Evolutionary conservation across 805 yeast genomes (phyloP), one percentile per base, ranked within the genome.

Genomic region (Cyberlindnera mrakii): DNA sequence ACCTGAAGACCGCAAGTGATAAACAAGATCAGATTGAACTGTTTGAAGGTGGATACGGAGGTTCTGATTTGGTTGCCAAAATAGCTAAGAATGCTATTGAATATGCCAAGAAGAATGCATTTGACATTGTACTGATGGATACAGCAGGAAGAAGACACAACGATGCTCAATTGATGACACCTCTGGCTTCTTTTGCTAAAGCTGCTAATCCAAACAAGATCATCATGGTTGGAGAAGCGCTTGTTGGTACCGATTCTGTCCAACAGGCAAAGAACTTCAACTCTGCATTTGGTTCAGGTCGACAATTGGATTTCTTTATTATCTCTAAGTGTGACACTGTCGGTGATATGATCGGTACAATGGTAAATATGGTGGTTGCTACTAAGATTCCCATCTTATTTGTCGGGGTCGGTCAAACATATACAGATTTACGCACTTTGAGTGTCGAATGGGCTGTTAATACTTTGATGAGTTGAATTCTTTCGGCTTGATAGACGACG

Each of bases 141-240:
- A 91, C 99, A 4, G 99, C 99, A 0, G 99, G 99, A 35, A 78
- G 99, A 68, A 80, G 98, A 43, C 99, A 93, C 59, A 88, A 91
- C 52, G 97, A 93, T 62, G 84, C 93, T 15, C 81, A 91, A 45
- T 72, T 91, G 49, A 91, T 91, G 99, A 91, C 96, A 0, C 96
- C 97, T 7, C 68, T 91, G 51, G 95, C 89, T 53, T 87, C 91
- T 43, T 91, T 91, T 63, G 98, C 97, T 15, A 88, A 85, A 55
- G 90, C 95, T 39, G 98, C 98, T 3, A 75, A 87, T 39, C 99
- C 98, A 0, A 93, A 91, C 65, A 91, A 87, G 62, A 91, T 91
- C 55, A 90, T 91, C 58, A 93, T 93, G 98, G 99, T 91, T 16
- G 98, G 97, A 34, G 99, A 91, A 64, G 99, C 99, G 0, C 70